Base-by-base conservation (phyloP, 2,329 filamentous ascomycete species). In the Calycina marina region DNA sequence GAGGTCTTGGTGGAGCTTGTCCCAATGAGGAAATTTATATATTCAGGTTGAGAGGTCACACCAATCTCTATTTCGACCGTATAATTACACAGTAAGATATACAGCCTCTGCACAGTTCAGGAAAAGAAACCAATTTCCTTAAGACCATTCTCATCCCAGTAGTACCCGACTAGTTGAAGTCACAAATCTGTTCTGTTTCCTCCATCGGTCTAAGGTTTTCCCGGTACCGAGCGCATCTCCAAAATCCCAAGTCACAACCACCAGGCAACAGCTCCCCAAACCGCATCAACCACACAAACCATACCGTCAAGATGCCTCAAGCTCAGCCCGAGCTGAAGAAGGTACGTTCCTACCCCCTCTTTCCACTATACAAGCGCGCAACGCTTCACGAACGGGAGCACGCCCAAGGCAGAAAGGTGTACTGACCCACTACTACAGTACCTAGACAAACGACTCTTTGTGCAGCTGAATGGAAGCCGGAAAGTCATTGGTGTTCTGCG, bases 241-340 rank as follows among this genome's bases (percentile, higher is more conserved):
- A n/a, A 22, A 22, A 22, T n/a, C n/a, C n/a, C 20, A 22, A 22
- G 20, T 22, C 20, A n/a, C 20, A 8, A 22, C 20, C 8, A n/a
- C 20, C 20, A n/a, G 8, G 20, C 20, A 22, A n/a, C 20, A 22
- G 32, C 25, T 22, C 13, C 20, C 20, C 38, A 30, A 30, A 28
- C 39, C 25, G 35, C 28, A 32, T 31, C 29, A 25, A 39, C 36
- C 25, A 15, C 16, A 17, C 24, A 18, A 29, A 44, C 38, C 14
- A 30, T 36, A 37, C 35, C 28, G 31, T 44, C 47, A 53, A 67
- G 46, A 98, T 98, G 90, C 84, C 90, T 63, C 88, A 92, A 76
- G 86, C 90, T 57, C 90, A 96, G 63, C 90, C 90, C 51, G 92
- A 98, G 66, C 73, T 98, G 42, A 98, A 96, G 65, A 98, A 96